Base-by-base conservation (phyloP, 805 yeast genomes). In the Nakazawaea wyomingensis region DNA sequence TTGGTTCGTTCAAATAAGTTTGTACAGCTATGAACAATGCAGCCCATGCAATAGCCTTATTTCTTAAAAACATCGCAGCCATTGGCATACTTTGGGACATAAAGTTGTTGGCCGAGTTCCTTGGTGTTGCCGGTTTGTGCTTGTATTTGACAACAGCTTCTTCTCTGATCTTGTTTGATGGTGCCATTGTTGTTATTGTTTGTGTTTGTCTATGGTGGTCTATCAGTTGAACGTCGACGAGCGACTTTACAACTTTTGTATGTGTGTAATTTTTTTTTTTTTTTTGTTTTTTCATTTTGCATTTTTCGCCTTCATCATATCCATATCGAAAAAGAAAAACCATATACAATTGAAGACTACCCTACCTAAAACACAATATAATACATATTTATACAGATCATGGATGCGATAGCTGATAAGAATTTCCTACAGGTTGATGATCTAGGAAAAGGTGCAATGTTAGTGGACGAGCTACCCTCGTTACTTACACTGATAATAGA, bases 401-500 rank as follows among this genome's bases (percentile, higher is more conserved):
- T 81, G 88, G 88, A 81, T 55, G 85, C 80, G 14, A 81, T 81
- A 34, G 70, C 85, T 4, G 87, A 80, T 47, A 64, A 78, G 40
- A 72, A 73, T 7, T 78, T 80, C 59, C 49, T 50, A 10, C 53
- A 14, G 4, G 41, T n/a, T 14, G 43, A 31, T 2, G 20, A 31
- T 17, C 18, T 34, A 22, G 49, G 39, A 33, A 47, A 36, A 28
- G 36, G 41, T 19, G 55, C 51, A 44, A 54, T 43, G 32, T 47
- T 52, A n/a, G 56, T 60, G 44, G 87, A 79, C 43, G 90, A 83
- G 47, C 64, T 79, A 9, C 96, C 96, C 1, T 85, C 95, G 1
- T 66, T 90, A 29, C 71, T 91, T 27, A 80, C 87, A 0, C 79
- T 93, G 18, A 70, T 91, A 3, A 59, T 91, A 5, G 98, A 91